A percentile compares a stretch with the other conserved stretches of the same genome.
phyloP scores from a whole-genome alignment of 352 stramenopile genomes.

The Thalassiosira oceanica region DNA sequence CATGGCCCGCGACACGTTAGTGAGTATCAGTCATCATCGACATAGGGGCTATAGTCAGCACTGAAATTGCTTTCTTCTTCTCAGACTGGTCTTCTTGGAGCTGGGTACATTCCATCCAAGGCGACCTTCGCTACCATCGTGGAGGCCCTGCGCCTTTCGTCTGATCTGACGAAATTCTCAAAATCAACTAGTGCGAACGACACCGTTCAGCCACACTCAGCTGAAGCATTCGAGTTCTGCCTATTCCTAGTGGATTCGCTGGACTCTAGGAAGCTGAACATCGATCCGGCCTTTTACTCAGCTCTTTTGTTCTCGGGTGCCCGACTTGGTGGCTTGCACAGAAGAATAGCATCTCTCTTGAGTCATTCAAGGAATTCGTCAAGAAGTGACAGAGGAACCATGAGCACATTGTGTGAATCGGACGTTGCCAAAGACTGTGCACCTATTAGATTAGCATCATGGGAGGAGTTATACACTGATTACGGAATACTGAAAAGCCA shows the following conservation, averaged over 20 bases:
- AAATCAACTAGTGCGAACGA: slow-evolving; percentile 7
- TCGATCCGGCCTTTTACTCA: slow-evolving; percentile 63
- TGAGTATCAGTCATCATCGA: slow-evolving; percentile 19
- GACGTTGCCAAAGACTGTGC: slow-evolving; percentile 3
- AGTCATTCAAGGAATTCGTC: slow-evolving; percentile 26
- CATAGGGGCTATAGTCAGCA: slow-evolving; percentile 1
- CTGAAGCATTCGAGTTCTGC: slow-evolving; percentile 63
- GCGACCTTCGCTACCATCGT: slow-evolving; percentile 53
- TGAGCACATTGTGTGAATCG: no score
- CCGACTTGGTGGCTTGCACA: slow-evolving; percentile 50
- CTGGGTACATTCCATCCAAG: slow-evolving; percentile 75
- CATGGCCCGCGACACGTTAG: slow-evolving; percentile 44
- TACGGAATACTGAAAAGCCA: slow-evolving; percentile 53
- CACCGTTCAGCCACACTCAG: slow-evolving; percentile 2
- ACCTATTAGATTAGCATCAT: slow-evolving; percentile 22
- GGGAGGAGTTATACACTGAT: slow-evolving; percentile 56
- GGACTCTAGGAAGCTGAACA: slow-evolving; percentile 53
- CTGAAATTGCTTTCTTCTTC: slow-evolving; percentile 9
- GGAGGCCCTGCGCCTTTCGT: slow-evolving; percentile 49
- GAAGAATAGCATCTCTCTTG: slow-evolving; percentile 59
- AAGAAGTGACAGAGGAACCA: no score
- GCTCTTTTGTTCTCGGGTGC: slow-evolving; percentile 52
- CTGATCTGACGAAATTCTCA: slow-evolving; percentile 23
- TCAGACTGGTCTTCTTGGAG: slow-evolving; percentile 46
- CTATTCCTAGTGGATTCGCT: slow-evolving; percentile 73